A percentile compares a stretch with the other conserved stretches of the same genome.
These are phyloP conservation scores for Teunomyces lycoperdinae DNA, from an alignment of 805 yeast genomes.

Conservation along the genomic window DNA sequence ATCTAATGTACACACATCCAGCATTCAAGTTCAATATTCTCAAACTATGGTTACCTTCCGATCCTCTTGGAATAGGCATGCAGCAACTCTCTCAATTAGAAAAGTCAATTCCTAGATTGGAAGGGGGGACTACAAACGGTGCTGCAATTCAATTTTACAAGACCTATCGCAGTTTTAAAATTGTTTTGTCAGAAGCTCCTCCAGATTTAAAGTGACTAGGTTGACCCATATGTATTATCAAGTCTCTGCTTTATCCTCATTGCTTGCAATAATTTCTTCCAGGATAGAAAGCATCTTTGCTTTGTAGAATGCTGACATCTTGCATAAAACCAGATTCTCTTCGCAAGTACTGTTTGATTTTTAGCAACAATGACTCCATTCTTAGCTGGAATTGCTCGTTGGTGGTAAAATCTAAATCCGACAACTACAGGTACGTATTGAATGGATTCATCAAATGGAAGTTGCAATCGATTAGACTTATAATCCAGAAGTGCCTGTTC, in stretches of 20 bases:
- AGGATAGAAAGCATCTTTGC: conserved; percentile 8
- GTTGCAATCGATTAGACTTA: conserved; percentile 3
- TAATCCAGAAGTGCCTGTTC: conserved; percentile 18
- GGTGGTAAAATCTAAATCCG: conserved; percentile 20
- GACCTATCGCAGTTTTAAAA: conserved; percentile 9
- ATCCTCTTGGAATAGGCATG: conserved; percentile 29
- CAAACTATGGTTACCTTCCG: conserved; percentile 39
- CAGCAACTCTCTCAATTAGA: conserved; percentile 18
- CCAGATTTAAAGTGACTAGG: conserved; percentile 26
- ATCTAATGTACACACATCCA: conserved; percentile 35
- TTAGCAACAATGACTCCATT: conserved; percentile 26
- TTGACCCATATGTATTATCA: conserved; percentile 8
- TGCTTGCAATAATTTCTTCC: conserved; percentile 5
- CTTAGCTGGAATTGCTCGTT: conserved; percentile 24
- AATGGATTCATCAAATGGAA: conserved; percentile 7
- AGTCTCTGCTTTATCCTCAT: conserved; percentile 15
- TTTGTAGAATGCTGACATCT: conserved; percentile 10
- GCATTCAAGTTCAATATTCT: conserved; percentile 36
- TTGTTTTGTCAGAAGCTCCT: conserved; percentile 27
- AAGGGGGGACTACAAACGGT: conserved; percentile 25
- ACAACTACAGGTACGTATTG: conserved; percentile 31
- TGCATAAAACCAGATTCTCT: conserved; percentile 25
- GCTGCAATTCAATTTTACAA: conserved; percentile 17
- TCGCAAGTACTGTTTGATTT: conserved; percentile 13
- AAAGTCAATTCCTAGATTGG: conserved; percentile 11